Base-by-base conservation (phyloP, 371 early-diverging fungal genomes). In the Mortierella polycephala region DNA sequence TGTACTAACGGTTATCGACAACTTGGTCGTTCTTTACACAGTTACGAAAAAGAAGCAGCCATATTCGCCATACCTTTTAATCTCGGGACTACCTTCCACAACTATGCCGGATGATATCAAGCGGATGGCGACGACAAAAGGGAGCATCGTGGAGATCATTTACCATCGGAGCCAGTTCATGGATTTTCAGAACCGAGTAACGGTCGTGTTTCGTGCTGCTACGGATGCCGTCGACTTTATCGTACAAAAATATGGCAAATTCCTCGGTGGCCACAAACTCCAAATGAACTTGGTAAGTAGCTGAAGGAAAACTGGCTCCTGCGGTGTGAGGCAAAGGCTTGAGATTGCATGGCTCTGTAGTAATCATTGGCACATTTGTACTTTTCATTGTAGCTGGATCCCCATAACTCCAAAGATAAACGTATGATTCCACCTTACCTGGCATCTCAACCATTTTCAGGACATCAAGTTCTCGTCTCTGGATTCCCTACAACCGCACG, bases 81-180 rank as follows among this genome's bases (percentile, higher is more conserved):
- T 79, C 20, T 59, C 69, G 5, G 61, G 65, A 14, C 56, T 79
- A 18, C 79, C 79, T 9, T 23, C 73, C 6, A 62, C 69, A 13
- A 66, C 72, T 13, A 79, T 79, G 79, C 79, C 79, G 18, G 79
- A 79, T 13, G 79, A 79, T 46, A 79, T 79, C 21, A 64, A 59
- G 18, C 65, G 79, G 7, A 59, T 79, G 79, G 79, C 73, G 1
- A 20, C 56, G n/a, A 16, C 69, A 7, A 60, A 72, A 52, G 67
- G 61, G 9, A 69, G 68, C 49, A 79, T 79, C 45, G 46, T 52
- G 9, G 69, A 72, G 8, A 66, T 79, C 42, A 79, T 79, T 40
- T 79, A 66, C 39, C 79, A 79, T 21, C 54, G 79, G 13, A 79
- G 72, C 16, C 57, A 57, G 21, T 72, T 41, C 55, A 64, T 79